A percentile compares a stretch with the other conserved stretches of the same genome.
phyloP scores from a whole-genome alignment of 768 basidiomycete genomes.

The Trametes villosa region DNA sequence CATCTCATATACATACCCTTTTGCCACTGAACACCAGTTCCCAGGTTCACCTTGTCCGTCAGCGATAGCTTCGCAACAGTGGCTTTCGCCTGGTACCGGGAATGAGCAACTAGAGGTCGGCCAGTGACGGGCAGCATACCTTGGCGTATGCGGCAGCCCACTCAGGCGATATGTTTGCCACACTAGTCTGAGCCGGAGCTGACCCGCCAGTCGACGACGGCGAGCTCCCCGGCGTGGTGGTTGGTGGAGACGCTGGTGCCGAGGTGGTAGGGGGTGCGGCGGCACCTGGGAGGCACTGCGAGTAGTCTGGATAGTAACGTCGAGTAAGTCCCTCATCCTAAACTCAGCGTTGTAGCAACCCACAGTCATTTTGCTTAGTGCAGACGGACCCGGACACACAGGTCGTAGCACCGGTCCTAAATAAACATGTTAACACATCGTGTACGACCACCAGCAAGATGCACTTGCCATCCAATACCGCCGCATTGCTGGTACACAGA shows the following conservation, averaged over 20 bases:
- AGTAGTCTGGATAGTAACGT: conserved; percentile 44
- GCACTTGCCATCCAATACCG: conserved; percentile 51
- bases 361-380: conserved; percentile 49
- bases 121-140: conserved; percentile 32
- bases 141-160: conserved; percentile 60
- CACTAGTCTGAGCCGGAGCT: conserved; percentile 25
- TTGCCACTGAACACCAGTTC: conserved; percentile 35
- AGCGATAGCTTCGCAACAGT: conserved; percentile 48
- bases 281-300: conserved; percentile 51
- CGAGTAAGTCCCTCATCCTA: background rate
- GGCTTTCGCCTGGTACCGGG: conserved; percentile 44
- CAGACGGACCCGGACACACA: conserved; percentile 52
- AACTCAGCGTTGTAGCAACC: conserved; percentile 14
- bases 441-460: background rate
- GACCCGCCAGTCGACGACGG: conserved; percentile 24
- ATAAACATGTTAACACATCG: background rate
- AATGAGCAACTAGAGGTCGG: background rate
- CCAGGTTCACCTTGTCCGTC: conserved; percentile 38
- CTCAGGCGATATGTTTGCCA: conserved; percentile 44
- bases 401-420: conserved; percentile 53
- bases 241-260: conserved; percentile 29
- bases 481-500: conserved; percentile 52
- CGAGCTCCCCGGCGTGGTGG: conserved; percentile 29
- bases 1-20: conserved; percentile 14
- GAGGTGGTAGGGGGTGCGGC: conserved; percentile 28